Evolutionary conservation across 495 filamentous ascomycete genomes (phyloP).

Genomic region (Massariosphaeria phaeospora): DNA sequence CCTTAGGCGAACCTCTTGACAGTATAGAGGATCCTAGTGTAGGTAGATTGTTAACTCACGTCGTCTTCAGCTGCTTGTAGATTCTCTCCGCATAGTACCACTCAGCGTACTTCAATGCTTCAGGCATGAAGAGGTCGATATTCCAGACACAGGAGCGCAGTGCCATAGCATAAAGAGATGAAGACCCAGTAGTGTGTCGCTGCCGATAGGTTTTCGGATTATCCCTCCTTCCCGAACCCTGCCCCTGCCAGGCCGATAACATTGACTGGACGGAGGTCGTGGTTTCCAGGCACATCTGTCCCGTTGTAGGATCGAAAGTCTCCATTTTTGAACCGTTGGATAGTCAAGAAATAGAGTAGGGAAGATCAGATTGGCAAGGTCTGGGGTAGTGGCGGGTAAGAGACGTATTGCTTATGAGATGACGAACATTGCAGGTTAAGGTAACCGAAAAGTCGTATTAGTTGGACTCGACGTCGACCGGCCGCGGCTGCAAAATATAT

Average conservation of each 20-base stretch:
- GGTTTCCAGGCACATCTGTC: slow-evolving; percentile 15
- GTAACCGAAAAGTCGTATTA: no score
- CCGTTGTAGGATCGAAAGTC: not conserved
- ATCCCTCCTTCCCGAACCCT: slow-evolving; percentile 3
- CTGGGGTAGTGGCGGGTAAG: not conserved
- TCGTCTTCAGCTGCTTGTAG: slow-evolving; percentile 4
- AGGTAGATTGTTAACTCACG: slow-evolving; percentile 6
- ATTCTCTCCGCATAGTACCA: slow-evolving; percentile 11
- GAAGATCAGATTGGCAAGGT: not conserved
- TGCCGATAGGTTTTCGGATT: slow-evolving; percentile 7
- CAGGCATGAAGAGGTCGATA: not conserved
- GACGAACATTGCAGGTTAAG: no score
- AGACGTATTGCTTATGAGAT: no score
- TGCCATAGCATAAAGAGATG: slow-evolving; percentile 7
- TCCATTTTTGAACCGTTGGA: not conserved
- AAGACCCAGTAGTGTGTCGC: not conserved
- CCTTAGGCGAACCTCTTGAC: not conserved
- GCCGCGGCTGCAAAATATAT: no score
- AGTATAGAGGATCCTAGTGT: not conserved
- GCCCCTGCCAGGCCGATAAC: slow-evolving; percentile 1
- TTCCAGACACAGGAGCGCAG: slow-evolving; percentile 10
- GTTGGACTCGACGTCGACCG: no score
- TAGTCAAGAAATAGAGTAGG: not conserved
- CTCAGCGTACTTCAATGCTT: slow-evolving; percentile 2
- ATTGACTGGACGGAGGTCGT: slow-evolving; percentile 1